Conservation (phyloP, 2,329 filamentous ascomycete species). For the Aspergillus fischeri region DNA sequence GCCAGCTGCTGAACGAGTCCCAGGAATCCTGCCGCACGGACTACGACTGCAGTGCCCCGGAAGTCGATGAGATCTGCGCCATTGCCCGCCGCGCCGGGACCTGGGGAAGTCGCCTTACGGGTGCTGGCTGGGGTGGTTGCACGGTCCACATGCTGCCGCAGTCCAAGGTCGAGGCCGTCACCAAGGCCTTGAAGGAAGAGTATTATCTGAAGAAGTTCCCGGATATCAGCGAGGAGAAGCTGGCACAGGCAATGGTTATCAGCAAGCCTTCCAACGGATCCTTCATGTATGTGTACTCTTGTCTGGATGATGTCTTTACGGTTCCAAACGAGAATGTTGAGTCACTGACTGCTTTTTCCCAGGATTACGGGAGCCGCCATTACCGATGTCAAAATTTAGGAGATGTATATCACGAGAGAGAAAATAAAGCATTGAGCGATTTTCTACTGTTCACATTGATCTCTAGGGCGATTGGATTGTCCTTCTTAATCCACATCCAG, state of each 20-base stretch:
- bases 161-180: slow-evolving; percentile 74
- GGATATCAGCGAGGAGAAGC: slow-evolving; percentile 66
- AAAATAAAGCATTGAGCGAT: not conserved
- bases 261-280: slow-evolving; percentile 63
- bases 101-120: slow-evolving; percentile 81
- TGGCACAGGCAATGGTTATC: slow-evolving; percentile 76
- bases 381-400: slow-evolving; percentile 27
- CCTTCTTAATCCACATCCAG: not conserved
- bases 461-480: not conserved
- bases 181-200: slow-evolving; percentile 69
- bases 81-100: slow-evolving; percentile 75
- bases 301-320: not conserved
- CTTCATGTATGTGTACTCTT: slow-evolving; percentile 34
- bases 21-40: slow-evolving; percentile 81
- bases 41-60: slow-evolving; percentile 88
- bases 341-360: slow-evolving; percentile 12
- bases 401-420: slow-evolving; percentile 7
- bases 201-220: slow-evolving; percentile 76
- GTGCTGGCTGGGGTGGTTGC: slow-evolving; percentile 95
- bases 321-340: not conserved
- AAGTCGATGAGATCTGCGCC: slow-evolving; percentile 83
- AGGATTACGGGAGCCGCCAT: slow-evolving; percentile 38
- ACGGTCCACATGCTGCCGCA: slow-evolving; percentile 88
- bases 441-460: slow-evolving; percentile 3
- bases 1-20: slow-evolving; percentile 80